Evolutionary conservation across 176 grass and related monocot genomes (phyloP).

Genomic region (Rhipidocladum racemiflorum): DNA sequence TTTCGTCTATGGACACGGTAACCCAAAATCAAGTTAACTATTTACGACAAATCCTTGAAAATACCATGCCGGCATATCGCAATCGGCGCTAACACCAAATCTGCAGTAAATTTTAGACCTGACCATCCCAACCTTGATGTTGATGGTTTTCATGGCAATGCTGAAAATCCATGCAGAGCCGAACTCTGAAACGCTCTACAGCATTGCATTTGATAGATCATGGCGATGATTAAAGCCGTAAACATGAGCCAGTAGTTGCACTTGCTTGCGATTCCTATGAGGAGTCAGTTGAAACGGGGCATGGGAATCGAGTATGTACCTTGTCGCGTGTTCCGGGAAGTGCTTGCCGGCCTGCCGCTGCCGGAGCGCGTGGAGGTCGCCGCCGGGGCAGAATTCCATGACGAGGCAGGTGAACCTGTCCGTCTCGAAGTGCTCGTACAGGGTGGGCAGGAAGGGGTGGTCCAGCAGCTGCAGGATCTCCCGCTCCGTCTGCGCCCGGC

Average conservation of each 20-base stretch:
- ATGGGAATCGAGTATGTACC: conserved; percentile 20
- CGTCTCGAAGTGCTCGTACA: conserved; percentile 63
- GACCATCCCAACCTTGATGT: not conserved
- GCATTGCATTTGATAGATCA: not conserved
- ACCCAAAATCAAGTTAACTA: not conserved
- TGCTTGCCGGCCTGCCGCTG: conserved; percentile 64
- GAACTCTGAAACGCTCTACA: not conserved
- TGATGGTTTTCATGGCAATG: not conserved
- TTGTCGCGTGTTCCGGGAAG: conserved; percentile 63
- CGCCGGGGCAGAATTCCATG: conserved; percentile 98
- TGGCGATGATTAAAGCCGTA: not conserved
- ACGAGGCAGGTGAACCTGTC: conserved; percentile 80
- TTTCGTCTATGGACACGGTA: not conserved
- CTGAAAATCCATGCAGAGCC: not conserved
- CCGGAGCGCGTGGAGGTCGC: conserved; percentile 87
- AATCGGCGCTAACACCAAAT: not conserved
- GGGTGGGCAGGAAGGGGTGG: conserved; percentile 65
- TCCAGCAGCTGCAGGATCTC: conserved; percentile 74
- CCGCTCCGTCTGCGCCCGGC: conserved; percentile 51
- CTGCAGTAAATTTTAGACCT: not conserved
- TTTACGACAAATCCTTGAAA: not conserved
- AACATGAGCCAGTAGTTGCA: not conserved
- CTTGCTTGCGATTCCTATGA: not conserved
- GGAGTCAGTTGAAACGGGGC: not conserved
- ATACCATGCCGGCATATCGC: not conserved